phyloP scores from a whole-genome alignment of 352 stramenopile species.

The Thalassiosira hispida region DNA sequence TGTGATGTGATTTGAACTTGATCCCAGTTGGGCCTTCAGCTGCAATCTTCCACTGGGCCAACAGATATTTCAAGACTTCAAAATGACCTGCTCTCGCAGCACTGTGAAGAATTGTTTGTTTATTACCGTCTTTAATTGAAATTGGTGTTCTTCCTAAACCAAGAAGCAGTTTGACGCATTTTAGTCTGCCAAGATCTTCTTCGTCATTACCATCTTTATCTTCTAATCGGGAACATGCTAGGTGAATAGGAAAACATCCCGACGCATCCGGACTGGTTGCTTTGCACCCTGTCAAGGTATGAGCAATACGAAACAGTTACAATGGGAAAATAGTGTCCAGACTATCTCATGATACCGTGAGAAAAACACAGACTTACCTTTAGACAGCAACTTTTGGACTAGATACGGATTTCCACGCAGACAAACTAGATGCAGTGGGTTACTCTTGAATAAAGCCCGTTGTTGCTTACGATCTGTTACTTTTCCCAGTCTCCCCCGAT shows the following conservation, averaged over 20 bases:
- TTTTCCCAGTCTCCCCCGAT: conserved; percentile 65
- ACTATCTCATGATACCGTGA: background rate
- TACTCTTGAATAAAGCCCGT: conserved; percentile 63
- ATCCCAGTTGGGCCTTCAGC: conserved; percentile 30
- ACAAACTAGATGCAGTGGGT: conserved; percentile 79
- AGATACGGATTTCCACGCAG: conserved; percentile 58
- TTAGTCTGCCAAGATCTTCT: conserved; percentile 61
- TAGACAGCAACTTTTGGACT: conserved; percentile 58
- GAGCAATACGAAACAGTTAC: background rate
- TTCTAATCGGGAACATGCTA: conserved; percentile 57
- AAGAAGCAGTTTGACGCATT: conserved; percentile 65
- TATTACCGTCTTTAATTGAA: conserved; percentile 78
- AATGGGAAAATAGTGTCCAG: background rate
- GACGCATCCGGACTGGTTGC: conserved; percentile 70
- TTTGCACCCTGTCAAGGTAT: conserved; percentile 43
- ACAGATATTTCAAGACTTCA: conserved; percentile 58
- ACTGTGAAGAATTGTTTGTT: conserved; percentile 78
- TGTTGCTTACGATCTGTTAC: conserved; percentile 52
- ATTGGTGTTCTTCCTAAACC: conserved; percentile 56
- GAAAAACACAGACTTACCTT: conserved; percentile 27
- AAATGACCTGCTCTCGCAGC: conserved; percentile 67
- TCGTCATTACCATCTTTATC: conserved; percentile 12
- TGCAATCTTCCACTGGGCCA: conserved; percentile 55
- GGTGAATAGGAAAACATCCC: conserved; percentile 75
- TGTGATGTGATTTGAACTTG: conserved; percentile 46